Base-by-base conservation (phyloP, 441 rosid species). In the Eutrema salsugineum region DNA sequence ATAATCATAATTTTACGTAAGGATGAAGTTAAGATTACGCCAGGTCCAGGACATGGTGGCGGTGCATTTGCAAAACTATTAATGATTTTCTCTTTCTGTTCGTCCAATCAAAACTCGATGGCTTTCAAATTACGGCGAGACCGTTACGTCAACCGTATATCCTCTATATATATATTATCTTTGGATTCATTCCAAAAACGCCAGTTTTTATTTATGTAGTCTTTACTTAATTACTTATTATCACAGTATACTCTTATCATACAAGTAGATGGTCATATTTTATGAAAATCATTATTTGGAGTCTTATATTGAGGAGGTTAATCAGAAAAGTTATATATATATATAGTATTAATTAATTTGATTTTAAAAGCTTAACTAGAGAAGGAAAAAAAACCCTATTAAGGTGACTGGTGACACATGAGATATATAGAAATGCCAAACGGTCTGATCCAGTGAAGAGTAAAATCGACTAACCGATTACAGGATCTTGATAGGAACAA, bases 71-170 rank as follows among this genome's bases (percentile, higher is more conserved):
- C 16, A 17, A 40, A 39, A 38, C 49, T 24, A 24, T 1, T 2
- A 24, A 40, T 50, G 47, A 51, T 65, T 59, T 39, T 61, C 19
- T 49, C 19, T 11, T 57, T 20, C 40, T 22, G 8, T 30, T 33
- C 56, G 9, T 49, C 55, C 68, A 66, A 73, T 66, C 55, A 66
- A 66, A 24, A 32, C 22, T 2, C 64, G 46, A 42, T 73, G 55
- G 55, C 68, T 59, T 59, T 50, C 15, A 15, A 9, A 11, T 74
- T 58, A 59, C 49, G 78, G 46, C 56, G 6, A 59, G 24, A 66
- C 63, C 63, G 56, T 66, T 59, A 15, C 2, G 43, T 36, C 71
- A 28, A 43, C 70, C 33, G 36, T 32, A 56, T 32, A n/a, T 43
- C 12, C 33, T 22, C 1, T 0, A n/a, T n/a, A n/a, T n/a, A 20